Base-by-base conservation (phyloP, 164 flowering plant species). In the Nelumbo lutea region DNA sequence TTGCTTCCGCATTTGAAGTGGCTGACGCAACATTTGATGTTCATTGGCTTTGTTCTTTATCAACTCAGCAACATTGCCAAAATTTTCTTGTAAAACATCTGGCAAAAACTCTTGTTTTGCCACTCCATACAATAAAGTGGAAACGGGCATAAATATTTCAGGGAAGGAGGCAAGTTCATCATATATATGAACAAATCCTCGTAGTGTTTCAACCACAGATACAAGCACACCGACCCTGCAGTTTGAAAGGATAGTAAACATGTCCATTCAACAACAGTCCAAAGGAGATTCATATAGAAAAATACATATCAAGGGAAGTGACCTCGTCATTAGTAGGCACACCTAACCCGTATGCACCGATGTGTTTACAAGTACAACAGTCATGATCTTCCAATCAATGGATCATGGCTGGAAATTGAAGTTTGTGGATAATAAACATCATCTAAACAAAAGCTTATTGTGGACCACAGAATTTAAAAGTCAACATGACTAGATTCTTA, bases 1-100 rank as follows among this genome's bases (percentile, higher is more conserved):
- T 61, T 85, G 82, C 82, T 87, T 91, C 72, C 85, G 79, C 96
- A 96, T 83, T 79, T 86, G 87, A 59, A 96, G 86, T 56, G 99
- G 97, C 64, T 67, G 87, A 47, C 99, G 93, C 65, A 79, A 43
- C 75, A 68, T 70, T 48, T 81, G 82, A 73, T 71, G 78, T 62
- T 89, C 91, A 46, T 78, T 77, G 9, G 70, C 80, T 77, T 85
- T 86, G 59, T 72, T 73, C 59, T 72, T 76, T 52, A 93, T 90
- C 11, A 79, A 66, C 66, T 80, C 68, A 70, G 86, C 74, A 61
- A 82, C 81, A 59, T 80, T 89, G 53, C 65, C 77, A 39, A 87
- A 74, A 69, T 79, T 84, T 42, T 66, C 80, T 71, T 59, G 77
- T 52, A 96, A 72, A 41, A 72, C 63, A 68, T 71, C 74, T 38